Base-by-base conservation (phyloP, 371 early-diverging fungal genomes). In the Rhizopus stolonifer region DNA sequence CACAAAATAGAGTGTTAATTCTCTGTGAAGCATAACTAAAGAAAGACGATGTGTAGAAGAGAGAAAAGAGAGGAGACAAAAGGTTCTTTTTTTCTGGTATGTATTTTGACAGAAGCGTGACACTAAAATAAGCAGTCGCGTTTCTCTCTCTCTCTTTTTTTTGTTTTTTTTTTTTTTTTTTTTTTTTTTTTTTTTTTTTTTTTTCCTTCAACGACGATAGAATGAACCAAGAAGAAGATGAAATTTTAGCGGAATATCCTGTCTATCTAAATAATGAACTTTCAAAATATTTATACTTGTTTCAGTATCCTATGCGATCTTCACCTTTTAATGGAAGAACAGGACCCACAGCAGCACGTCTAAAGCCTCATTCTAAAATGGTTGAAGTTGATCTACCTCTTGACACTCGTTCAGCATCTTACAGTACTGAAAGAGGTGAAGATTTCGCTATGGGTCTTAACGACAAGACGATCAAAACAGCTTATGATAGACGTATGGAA, bases 361-460 rank as follows among this genome's bases (percentile, higher is more conserved):
- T 92, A 60, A 94, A 94, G 69, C 91, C 91, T 0, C 75, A 79
- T 31, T 82, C 90, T 11, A 83, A 87, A 43, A 78, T 86, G 60
- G 82, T 94, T 21, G 93, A 96, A 66, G 58, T 94, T n/a, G 94
- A 94, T 59, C 61, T 94, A n/a, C 87, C 90, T 10, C 47, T 96
- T 3, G 86, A 92, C 46, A 88, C 88, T 15, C 68, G 69, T 34
- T 72, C 85, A 9, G 52, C 69, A 4, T 80, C 83, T 59, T 94
- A 93, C 69, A 87, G 85, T 67, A 71, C 71, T 22, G 89, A 90
- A 23, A 70, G 84, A 40, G 96, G 93, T 25, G 84, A 85, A 58
- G 87, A 87, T 59, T 76, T 93, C 40, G 92, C 88, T 6, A 65
- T 79, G 57, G 93, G 91, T 4, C 67, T 90, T 56, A 86, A 89